These are phyloP conservation scores for Kazachstania africana DNA, from an alignment of 805 yeast species.

Conservation along the genomic window DNA sequence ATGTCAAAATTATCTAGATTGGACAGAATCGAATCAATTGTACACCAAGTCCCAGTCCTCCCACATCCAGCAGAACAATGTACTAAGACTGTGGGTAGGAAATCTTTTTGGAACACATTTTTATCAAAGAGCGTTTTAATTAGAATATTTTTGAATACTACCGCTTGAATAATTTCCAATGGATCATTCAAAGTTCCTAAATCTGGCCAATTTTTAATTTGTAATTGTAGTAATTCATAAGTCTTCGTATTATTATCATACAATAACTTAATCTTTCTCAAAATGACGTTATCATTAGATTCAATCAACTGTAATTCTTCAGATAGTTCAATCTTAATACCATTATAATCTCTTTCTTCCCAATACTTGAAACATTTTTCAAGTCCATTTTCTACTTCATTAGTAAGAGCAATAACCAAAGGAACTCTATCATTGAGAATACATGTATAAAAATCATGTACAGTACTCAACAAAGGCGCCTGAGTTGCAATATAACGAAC, in stretches of 20 bases:
- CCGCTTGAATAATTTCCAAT: constrained; percentile 43
- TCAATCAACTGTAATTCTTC: constrained; percentile 10
- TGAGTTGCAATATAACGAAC: constrained; percentile 71
- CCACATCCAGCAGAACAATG: constrained; percentile 99
- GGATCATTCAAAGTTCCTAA: constrained; percentile 51
- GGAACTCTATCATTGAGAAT: constrained; percentile 51
- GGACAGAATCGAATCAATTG: constrained; percentile 50
- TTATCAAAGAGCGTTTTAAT: constrained; percentile 17
- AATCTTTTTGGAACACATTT: constrained; percentile 11
- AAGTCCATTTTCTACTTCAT: constrained; percentile 61
- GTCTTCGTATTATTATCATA: constrained; percentile 19
- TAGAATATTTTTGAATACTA: constrained; percentile 36
- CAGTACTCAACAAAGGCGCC: constrained; percentile 70
- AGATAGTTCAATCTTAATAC: constrained; percentile 16
- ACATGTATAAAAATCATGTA: constrained; percentile 78
- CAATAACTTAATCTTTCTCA: constrained; percentile 31
- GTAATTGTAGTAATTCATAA: constrained; percentile 59
- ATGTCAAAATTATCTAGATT: constrained; percentile 14
- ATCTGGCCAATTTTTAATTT: constrained; percentile 75
- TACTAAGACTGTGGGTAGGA: constrained; percentile 47
- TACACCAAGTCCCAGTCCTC: constrained; percentile 81
- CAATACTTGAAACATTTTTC: constrained; percentile 80
- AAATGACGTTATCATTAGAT: constrained; percentile 5
- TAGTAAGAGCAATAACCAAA: constrained; percentile 63
- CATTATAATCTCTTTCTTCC: constrained; percentile 44